Conservation (phyloP, 2,329 filamentous ascomycete species). For the Fusarium illudens region DNA sequence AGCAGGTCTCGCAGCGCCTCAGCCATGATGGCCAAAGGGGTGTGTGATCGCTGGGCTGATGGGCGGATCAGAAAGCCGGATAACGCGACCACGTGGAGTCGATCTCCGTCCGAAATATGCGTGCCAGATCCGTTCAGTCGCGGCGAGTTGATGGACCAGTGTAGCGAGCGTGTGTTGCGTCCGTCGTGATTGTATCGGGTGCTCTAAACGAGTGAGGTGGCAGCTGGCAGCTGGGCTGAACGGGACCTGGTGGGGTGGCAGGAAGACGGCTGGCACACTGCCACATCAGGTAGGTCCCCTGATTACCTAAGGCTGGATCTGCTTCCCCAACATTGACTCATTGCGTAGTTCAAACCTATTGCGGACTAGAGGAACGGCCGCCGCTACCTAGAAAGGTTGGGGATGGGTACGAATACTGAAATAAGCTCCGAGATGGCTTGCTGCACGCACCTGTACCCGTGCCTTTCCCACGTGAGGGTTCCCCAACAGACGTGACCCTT, state of each 20-base stretch:
- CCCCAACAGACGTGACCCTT: conserved; percentile 37
- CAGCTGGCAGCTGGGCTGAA: conserved; percentile 18
- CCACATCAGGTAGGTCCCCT: conserved; percentile 6
- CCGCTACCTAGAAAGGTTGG: neutral
- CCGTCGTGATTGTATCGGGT: conserved; percentile 2
- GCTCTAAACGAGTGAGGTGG: conserved; percentile 30
- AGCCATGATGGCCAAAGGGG: conserved; percentile 43
- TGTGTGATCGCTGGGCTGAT: neutral
- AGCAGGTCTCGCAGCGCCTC: conserved; percentile 50
- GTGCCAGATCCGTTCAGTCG: neutral
- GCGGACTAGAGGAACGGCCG: neutral
- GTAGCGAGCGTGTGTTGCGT: neutral
- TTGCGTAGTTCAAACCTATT: neutral
- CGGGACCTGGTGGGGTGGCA: conserved; percentile 27
- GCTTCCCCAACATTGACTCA: neutral
- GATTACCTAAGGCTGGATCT: conserved; percentile 15
- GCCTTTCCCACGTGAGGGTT: conserved; percentile 36
- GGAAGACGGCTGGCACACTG: conserved; percentile 12
- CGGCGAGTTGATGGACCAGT: neutral
- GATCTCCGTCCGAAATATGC: neutral
- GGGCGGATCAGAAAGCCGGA: neutral
- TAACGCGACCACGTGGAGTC: neutral
- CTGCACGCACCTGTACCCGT: conserved; percentile 30
- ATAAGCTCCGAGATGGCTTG: conserved; percentile 13
- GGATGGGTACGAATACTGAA: neutral